Base-by-base conservation (phyloP, 306 rosid genomes). In the Alnus rubra region DNA sequence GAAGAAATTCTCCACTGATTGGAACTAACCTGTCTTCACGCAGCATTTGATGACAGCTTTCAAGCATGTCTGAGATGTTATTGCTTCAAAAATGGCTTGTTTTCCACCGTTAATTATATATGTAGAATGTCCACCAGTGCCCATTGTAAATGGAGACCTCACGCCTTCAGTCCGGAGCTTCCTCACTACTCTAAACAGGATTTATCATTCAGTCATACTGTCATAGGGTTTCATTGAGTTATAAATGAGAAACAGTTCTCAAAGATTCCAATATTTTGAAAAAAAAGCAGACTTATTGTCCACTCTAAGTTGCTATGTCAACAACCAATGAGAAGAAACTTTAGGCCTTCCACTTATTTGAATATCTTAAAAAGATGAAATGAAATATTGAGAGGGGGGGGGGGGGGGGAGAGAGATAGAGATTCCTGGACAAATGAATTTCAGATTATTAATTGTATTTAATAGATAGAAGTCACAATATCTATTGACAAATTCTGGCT, bases 1-100 rank as follows among this genome's bases (percentile, higher is more conserved):
- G 80, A 80, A 86, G 84, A 92, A 89, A 88, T 90, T 90, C 97
- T 86, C 90, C 90, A 88, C 90, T 84, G 80, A 82, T 81, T 78
- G 86, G 81, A 67, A 89, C 86, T 86, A 87, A 82, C 81, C 69
- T 77, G 83, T 88, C 85, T 81, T 81, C 86, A 83, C 86, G 74
- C 86, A 80, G 82, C 89, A 87, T 83, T 81, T 86, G 81, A 83
- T 78, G 85, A 87, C 85, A 80, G 85, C 89, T 88, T 81, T 76
- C 87, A 80, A 78, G 85, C 69, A 79, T 82, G 87, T 76, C 83
- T 77, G 75, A 74, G 84, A 86, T 77, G 83, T 73, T 70, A 81
- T 60, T 69, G 79, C 88, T 80, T 82, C 67, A 76, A 78, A 83
- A 82, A 79, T 82, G 80, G 76, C 85, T 83, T 87, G 87, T 74